phyloP scores from a whole-genome alignment of 805 yeast species.

The Lipomyces yamanashiensis region DNA sequence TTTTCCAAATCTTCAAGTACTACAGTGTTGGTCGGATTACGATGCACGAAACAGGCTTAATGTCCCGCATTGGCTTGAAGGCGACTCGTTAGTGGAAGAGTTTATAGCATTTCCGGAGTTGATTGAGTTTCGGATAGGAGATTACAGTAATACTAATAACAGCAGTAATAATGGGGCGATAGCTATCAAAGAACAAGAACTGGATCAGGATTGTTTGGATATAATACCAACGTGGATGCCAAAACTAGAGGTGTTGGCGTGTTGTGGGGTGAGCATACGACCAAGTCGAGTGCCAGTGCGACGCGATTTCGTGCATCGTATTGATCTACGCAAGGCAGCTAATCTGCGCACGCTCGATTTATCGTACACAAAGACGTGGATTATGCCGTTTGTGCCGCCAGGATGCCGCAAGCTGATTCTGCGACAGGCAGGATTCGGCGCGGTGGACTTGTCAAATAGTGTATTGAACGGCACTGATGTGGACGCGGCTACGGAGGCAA shows the following conservation, averaged over 20 bases:
- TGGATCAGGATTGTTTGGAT: constrained; percentile 30
- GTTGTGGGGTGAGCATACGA: constrained; percentile 27
- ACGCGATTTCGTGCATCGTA: constrained; percentile 23
- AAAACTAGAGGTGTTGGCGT: constrained; percentile 20
- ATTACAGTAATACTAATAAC: not conserved
- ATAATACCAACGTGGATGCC: constrained; percentile 29
- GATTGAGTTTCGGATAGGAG: constrained; percentile 21
- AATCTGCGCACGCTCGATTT: constrained; percentile 14
- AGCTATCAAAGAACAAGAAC: constrained; percentile 24
- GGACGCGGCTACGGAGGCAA: constrained; percentile 1
- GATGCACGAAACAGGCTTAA: constrained; percentile 25
- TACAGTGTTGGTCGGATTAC: constrained; percentile 23
- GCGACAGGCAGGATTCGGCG: constrained; percentile 27
- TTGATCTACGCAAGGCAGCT: constrained; percentile 20
- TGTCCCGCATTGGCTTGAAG: constrained; percentile 31
- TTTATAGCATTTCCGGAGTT: constrained; percentile 29
- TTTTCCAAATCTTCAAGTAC: constrained; percentile 21
- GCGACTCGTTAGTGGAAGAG: constrained; percentile 6
- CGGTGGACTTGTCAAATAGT: constrained; percentile 23
- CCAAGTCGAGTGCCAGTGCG: constrained; percentile 23
- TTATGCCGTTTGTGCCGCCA: constrained; percentile 26
- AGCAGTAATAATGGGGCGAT: not conserved
- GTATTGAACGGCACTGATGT: constrained; percentile 21
- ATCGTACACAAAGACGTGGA: constrained; percentile 26
- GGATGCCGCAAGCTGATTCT: constrained; percentile 22